Evolutionary conservation across 208 protist genomes (phyloP).

Genomic region (Polymyxa betae): DNA sequence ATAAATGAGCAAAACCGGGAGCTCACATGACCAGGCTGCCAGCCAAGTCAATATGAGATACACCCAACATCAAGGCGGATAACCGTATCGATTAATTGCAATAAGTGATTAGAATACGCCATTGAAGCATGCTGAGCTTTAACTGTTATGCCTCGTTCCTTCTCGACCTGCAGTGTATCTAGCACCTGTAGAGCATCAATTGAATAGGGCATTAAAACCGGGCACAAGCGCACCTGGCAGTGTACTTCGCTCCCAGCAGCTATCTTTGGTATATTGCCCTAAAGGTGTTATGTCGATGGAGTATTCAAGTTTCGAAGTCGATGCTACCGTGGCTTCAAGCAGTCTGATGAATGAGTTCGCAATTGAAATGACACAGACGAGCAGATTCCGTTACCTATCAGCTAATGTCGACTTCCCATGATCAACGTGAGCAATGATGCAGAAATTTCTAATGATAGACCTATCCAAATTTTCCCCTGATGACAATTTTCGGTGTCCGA

Average conservation of each 20-base stretch:
- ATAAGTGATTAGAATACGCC: background rate
- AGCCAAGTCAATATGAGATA: background rate
- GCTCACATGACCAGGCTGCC: conserved; percentile 17
- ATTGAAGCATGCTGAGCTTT: conserved; percentile 51
- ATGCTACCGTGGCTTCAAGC: conserved; percentile 7
- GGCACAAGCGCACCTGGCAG: background rate
- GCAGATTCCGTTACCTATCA: conserved; percentile 9
- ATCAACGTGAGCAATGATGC: conserved; percentile 38
- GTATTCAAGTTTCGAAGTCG: background rate
- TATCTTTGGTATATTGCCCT: conserved; percentile 26
- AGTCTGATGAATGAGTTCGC: no score
- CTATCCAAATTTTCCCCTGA: background rate
- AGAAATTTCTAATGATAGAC: background rate
- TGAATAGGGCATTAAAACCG: background rate
- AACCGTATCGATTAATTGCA: conserved; percentile 49
- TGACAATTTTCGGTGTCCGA: background rate
- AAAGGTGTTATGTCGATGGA: background rate
- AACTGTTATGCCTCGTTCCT: conserved; percentile 30
- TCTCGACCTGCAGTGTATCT: conserved; percentile 43
- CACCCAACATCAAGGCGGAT: background rate
- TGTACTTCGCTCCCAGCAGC: background rate
- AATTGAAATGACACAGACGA: background rate
- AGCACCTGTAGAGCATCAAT: background rate
- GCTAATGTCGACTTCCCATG: conserved; percentile 46
- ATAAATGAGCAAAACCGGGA: no score